Evolutionary conservation across 2,329 filamentous ascomycete species (phyloP).

Genomic region (Basipetospora chlamydospora): DNA sequence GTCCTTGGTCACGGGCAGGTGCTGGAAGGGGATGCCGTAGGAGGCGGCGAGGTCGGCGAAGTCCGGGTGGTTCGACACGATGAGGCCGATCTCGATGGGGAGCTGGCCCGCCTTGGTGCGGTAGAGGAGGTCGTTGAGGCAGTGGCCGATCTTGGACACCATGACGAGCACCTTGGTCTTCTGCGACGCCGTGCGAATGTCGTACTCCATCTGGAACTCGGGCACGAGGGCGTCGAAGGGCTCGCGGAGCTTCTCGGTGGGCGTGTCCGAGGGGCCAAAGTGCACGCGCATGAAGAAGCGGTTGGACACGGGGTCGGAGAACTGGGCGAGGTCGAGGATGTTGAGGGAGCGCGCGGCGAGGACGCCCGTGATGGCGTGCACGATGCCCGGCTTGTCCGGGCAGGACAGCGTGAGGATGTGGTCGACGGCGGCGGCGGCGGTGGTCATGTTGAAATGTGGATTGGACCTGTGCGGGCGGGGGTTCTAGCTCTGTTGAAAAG

Average conservation of each 20-base stretch:
- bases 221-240: conserved; percentile 47
- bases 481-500: too few relatives aligned
- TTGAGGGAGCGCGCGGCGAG: conserved; percentile 62
- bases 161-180: conserved; percentile 73
- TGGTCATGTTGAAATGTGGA: neutral
- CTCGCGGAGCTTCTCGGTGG: conserved; percentile 32
- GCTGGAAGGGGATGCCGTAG: conserved; percentile 67
- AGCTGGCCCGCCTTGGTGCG: conserved; percentile 61
- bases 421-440: conserved; percentile 22
- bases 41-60: conserved; percentile 52
- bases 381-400: conserved; percentile 72
- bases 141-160: conserved; percentile 41
- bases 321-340: conserved; percentile 75
- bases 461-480: too few relatives aligned
- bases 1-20: conserved; percentile 65
- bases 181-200: conserved; percentile 50
- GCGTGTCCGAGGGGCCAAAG: conserved; percentile 44
- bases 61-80: conserved; percentile 72
- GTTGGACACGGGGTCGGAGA: conserved; percentile 58
- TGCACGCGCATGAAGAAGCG: conserved; percentile 85
- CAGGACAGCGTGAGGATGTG: conserved; percentile 71
- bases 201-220: conserved; percentile 55
- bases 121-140: conserved; percentile 60
- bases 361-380: conserved; percentile 69
- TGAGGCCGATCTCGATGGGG: conserved; percentile 58